Conservation (phyloP, 1,139 yeast species). For the Pneumocystis sp. region DNA sequence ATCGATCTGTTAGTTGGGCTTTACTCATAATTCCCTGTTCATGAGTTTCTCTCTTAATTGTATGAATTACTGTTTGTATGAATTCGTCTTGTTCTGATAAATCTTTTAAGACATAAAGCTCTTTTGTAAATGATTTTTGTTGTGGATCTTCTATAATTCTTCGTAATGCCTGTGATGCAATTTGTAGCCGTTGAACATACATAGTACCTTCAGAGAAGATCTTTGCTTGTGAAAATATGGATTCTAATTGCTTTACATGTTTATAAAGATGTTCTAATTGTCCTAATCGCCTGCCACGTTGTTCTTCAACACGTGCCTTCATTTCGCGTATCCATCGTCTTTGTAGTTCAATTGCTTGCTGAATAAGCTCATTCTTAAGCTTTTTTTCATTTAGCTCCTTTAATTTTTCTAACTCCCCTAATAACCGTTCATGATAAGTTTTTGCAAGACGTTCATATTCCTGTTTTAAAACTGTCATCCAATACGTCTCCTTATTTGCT, state of each 20-base stretch:
- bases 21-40: slow-evolving; percentile 42
- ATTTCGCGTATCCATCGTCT: slow-evolving; percentile 55
- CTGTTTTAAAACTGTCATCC: slow-evolving; percentile 42
- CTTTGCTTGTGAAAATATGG: slow-evolving; percentile 45
- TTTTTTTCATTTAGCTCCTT: slow-evolving; percentile 54
- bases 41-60: slow-evolving; percentile 37
- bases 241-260: slow-evolving; percentile 45
- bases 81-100: slow-evolving; percentile 37
- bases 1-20: slow-evolving; percentile 47
- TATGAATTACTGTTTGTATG: slow-evolving; percentile 29
- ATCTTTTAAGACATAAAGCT: slow-evolving; percentile 25
- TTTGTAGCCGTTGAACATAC: slow-evolving; percentile 41
- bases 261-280: slow-evolving; percentile 46
- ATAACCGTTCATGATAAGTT: slow-evolving; percentile 46
- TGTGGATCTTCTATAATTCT: slow-evolving; percentile 29
- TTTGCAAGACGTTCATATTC: slow-evolving; percentile 52
- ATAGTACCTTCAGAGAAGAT: slow-evolving; percentile 41
- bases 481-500: slow-evolving; percentile 37
- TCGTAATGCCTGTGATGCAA: slow-evolving; percentile 41
- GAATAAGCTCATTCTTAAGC: slow-evolving; percentile 60
- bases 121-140: slow-evolving; percentile 27
- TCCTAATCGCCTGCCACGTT: slow-evolving; percentile 68
- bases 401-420: slow-evolving; percentile 53
- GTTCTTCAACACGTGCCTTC: slow-evolving; percentile 51
- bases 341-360: slow-evolving; percentile 58